phyloP scores from a whole-genome alignment of 164 flowering plant species.

The Buxus sempervirens region DNA sequence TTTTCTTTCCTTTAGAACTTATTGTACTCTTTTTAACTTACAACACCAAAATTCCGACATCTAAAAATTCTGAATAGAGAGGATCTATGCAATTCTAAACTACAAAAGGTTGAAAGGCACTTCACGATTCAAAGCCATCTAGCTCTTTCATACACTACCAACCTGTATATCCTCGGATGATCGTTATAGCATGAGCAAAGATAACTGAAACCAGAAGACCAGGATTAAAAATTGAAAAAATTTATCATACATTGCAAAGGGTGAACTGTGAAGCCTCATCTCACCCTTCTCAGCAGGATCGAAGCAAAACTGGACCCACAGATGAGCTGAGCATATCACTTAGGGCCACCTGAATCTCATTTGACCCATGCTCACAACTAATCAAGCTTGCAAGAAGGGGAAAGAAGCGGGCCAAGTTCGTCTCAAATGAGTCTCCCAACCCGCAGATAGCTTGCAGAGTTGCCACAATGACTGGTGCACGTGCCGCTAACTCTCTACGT shows the following conservation, averaged over 20 bases:
- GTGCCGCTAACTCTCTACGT: constrained; percentile 81
- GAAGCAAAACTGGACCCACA: constrained; percentile 83
- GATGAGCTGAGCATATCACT: constrained; percentile 75
- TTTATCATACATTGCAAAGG: neutral
- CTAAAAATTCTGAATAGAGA: constrained; percentile 12
- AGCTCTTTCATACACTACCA: constrained; percentile 39
- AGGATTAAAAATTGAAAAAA: constrained; percentile 34
- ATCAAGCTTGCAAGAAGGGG: constrained; percentile 79
- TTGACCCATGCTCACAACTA: constrained; percentile 93
- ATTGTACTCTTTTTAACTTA: constrained; percentile 28
- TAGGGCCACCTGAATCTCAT: constrained; percentile 81
- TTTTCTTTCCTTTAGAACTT: neutral
- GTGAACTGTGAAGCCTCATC: constrained; percentile 9
- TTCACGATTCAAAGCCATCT: constrained; percentile 17
- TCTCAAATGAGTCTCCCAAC: constrained; percentile 59
- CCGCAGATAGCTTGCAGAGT: constrained; percentile 76
- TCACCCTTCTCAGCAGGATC: constrained; percentile 61
- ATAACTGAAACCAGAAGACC: constrained; percentile 20
- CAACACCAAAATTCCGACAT: constrained; percentile 22
- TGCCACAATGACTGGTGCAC: constrained; percentile 82
- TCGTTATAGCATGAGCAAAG: constrained; percentile 15
- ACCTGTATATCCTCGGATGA: constrained; percentile 42
- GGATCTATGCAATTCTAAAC: constrained; percentile 19
- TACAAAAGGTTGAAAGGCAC: constrained; percentile 22
- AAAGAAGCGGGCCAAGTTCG: constrained; percentile 58